These are phyloP conservation scores for Berberis vulgaris DNA, from an alignment of 164 flowering plant species.

Conservation along the genomic window DNA sequence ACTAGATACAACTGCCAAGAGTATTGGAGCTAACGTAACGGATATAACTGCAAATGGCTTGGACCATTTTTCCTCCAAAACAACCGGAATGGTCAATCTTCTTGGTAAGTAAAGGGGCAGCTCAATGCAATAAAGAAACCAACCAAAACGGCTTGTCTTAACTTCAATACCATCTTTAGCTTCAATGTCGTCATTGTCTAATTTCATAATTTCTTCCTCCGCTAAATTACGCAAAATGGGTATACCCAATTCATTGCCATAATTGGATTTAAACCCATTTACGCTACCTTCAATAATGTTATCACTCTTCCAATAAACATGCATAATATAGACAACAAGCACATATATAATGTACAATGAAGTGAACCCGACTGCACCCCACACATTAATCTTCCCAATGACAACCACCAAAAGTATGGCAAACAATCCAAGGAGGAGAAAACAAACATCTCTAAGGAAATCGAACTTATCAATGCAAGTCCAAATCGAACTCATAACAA, in stretches of 20 bases:
- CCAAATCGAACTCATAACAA: constrained; percentile 15
- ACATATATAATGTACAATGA: constrained; percentile 53
- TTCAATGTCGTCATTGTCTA: constrained; percentile 8
- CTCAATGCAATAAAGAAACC: constrained; percentile 18
- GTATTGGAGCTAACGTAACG: constrained; percentile 30
- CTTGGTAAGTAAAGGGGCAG: constrained; percentile 40
- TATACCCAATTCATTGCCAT: constrained; percentile 10
- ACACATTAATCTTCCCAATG: constrained; percentile 38
- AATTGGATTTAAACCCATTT: constrained; percentile 1
- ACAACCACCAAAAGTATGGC: constrained; percentile 31
- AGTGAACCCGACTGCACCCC: constrained; percentile 43
- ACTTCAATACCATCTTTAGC: neutral
- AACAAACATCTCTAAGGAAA: constrained; percentile 54
- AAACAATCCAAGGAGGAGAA: constrained; percentile 34
- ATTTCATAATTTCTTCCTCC: constrained; percentile 3
- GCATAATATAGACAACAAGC: constrained; percentile 28
- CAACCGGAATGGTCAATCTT: constrained; percentile 40
- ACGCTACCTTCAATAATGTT: constrained; percentile 3
- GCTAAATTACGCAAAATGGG: constrained; percentile 19
- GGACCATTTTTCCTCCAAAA: constrained; percentile 40
- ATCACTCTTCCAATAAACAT: constrained; percentile 15
- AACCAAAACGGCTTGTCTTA: constrained; percentile 6
- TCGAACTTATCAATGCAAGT: constrained; percentile 30
- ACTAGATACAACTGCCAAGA: constrained; percentile 29
- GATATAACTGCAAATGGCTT: constrained; percentile 36